phyloP scores from a whole-genome alignment of 148 eudicot species.

The Rhododendron molle region DNA sequence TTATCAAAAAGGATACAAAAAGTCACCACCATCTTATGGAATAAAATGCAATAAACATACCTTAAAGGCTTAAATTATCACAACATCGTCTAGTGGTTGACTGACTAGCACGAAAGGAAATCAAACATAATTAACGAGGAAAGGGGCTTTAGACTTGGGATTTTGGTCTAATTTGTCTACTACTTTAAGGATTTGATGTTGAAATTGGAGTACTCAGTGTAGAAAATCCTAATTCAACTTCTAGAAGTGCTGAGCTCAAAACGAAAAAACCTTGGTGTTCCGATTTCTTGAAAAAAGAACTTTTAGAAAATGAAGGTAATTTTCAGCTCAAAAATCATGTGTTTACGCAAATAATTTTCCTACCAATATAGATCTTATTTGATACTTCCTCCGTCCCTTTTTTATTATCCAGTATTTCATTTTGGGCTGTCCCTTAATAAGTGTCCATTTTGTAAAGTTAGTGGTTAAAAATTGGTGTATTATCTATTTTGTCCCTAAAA shows the following conservation, averaged over 20 bases:
- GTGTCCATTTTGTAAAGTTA: too few species aligned
- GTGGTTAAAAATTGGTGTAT: too few species aligned
- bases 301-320: too few species aligned
- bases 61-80: neutral
- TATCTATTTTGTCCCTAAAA: too few species aligned
- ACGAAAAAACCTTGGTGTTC: too few species aligned
- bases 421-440: too few species aligned
- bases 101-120: neutral
- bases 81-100: neutral
- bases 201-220: neutral
- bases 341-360: too few species aligned
- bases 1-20: neutral
- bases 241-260: neutral
- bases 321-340: too few species aligned
- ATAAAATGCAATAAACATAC: neutral
- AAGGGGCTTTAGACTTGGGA: neutral
- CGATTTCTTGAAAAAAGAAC: too few species aligned
- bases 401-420: too few species aligned
- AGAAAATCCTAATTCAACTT: neutral
- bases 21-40: neutral
- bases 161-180: neutral
- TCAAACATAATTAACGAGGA: neutral
- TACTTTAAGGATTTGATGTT: neutral
- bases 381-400: too few species aligned
- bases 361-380: too few species aligned